Evolutionary conservation across 2,329 filamentous ascomycete species (phyloP), one percentile per base, ranked within the genome.

Genomic region (Colletotrichum gigasporum): DNA sequence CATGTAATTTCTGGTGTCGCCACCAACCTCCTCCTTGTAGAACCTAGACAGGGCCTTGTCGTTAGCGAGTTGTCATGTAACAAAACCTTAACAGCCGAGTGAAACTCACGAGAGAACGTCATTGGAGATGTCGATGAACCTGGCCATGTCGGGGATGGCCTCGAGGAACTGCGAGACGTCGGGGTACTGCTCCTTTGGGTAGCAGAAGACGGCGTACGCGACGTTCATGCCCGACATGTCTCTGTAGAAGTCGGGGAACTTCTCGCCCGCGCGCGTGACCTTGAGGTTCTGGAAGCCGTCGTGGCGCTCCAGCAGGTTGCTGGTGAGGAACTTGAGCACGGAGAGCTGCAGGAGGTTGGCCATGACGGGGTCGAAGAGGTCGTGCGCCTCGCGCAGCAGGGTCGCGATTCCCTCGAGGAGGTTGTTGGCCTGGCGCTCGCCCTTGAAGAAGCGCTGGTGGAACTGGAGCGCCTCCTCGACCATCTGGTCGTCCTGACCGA

Each of bases 121-220:
- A 47, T 70, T 70, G 20, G 67, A 66, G 32, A 68, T 65, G 39
- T 70, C 66, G 32, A 70, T 70, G 28, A 70, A 65, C 26, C 57
- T 50, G 12, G 67, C 66, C 68, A 70, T 70, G 48, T 70, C 68
- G 5, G 68, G 68, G 22, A 70, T 63, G n/a, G 68, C 68, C 50
- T 70, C 68, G 32, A 70, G 51, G 41, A 60, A 69, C 14, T 59
- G 45, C 11, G 53, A 54, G 14, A 68, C 57, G 20, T 68, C 67
- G 4, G 67, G 67, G 34, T 69, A 70, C 35, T 59, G 41, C 14
- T 48, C 63, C 35, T 60, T 65, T 14, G 68, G 68, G 42, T 69
- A 70, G 50, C 68, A 69, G 57, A 70, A 70, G 10, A 69, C 67
- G 32, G 67, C 67, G 39, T 67, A 70, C 3, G 68, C 68, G 4